Evolutionary conservation across 2,329 filamentous ascomycete species (phyloP).

Genomic region (Sordariomycetes sp.): DNA sequence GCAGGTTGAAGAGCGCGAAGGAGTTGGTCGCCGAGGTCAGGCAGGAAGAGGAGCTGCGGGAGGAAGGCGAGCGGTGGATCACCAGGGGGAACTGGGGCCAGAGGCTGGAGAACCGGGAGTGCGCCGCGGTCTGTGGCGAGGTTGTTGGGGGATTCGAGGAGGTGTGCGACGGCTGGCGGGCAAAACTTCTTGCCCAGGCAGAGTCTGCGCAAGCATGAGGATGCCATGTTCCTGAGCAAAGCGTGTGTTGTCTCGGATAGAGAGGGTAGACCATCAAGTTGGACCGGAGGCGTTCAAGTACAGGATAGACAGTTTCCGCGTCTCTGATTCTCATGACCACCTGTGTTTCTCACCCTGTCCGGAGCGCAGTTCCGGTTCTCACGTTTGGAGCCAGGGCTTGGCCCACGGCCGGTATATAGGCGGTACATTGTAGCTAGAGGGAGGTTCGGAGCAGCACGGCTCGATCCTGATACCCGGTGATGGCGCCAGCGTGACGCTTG

Average conservation of each 20-base stretch:
- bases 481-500: too few species aligned
- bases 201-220: slow-evolving; percentile 30
- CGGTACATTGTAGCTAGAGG: too few species aligned
- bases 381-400: background rate
- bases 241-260: background rate
- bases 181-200: slow-evolving; percentile 58
- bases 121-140: slow-evolving; percentile 72
- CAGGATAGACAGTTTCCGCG: background rate
- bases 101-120: slow-evolving; percentile 65
- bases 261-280: background rate
- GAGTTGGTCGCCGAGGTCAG: slow-evolving; percentile 81
- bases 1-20: slow-evolving; percentile 69
- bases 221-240: background rate
- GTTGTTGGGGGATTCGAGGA: slow-evolving; percentile 90
- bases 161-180: slow-evolving; percentile 76
- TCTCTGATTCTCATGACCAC: background rate
- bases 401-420: background rate
- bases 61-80: slow-evolving; percentile 76
- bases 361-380: background rate
- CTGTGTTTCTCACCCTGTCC: background rate
- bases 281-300: background rate
- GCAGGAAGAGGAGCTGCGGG: slow-evolving; percentile 69
- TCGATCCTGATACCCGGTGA: too few species aligned
- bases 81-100: slow-evolving; percentile 75
- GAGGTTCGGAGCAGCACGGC: too few species aligned